Base-by-base conservation (phyloP, 164 flowering plant genomes). In the Liriodendron chinense region DNA sequence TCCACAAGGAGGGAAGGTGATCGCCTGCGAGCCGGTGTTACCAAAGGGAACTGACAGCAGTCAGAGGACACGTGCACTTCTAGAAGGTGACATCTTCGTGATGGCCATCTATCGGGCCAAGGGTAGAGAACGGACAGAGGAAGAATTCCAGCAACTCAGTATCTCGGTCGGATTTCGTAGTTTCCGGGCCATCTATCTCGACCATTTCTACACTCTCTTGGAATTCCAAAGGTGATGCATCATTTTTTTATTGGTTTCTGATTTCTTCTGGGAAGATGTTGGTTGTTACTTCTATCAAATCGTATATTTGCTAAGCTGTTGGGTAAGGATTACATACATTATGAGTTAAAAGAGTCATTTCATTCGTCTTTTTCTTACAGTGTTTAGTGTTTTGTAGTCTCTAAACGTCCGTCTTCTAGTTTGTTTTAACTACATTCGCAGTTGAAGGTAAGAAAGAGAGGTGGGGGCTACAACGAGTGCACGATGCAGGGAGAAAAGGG, bases 1-100 rank as follows among this genome's bases (percentile, higher is more conserved):
- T 2, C 93, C 93, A 0, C 70, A 47, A 13, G 91, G 89, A 70
- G 94, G 97, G 66, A 90, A 90, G 79, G 9, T 92, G 78, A 88
- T 92, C 1, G 97, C 92, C 0, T 92, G 94, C 59, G 94, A 92
- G 79, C 94, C 94, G 14, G 89, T 89, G 72, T 71, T 89, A 72
- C 93, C 94, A 0, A 75, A 77, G 74, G 65, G 83, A 62, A 76
- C 92, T 0, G 93, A 92, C 72, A 83, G 74, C n/a, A 92, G 92
- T 48, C 89, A 79, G 8, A 76, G 93, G 69, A 92, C 94, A 0
- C 79, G 92, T 7, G 93, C 92, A 13, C 83, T 89, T 0, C 79
- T 92, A 1, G 89, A 83, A 78, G 91, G 89, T 5, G 94, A 92
- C 82, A 86, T 92, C 23, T 92, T 92, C 66, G 90, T 88, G 28